Percentiles rank a stretch among this genome's conserved stretches.
Evolutionary conservation across 2,329 filamentous ascomycete genomes (phyloP).

Genomic region (Colletotrichum endophyticum): DNA sequence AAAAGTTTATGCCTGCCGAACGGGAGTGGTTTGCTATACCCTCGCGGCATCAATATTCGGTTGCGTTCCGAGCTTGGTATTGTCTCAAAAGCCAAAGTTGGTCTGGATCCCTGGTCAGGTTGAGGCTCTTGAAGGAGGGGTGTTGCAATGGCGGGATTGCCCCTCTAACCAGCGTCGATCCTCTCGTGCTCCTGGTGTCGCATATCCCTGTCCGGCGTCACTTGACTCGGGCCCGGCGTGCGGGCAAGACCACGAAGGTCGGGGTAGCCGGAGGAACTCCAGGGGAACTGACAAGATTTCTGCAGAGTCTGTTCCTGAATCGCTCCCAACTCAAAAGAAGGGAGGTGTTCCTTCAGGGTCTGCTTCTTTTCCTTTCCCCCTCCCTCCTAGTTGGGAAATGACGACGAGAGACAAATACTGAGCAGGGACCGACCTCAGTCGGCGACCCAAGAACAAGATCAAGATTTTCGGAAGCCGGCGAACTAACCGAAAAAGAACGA

Average conservation of each 20-base stretch:
- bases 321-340: neutral
- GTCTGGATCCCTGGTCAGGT: neutral
- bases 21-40: neutral
- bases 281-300: neutral
- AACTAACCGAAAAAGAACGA: neutral
- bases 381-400: neutral
- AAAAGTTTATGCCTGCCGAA: constrained; percentile 9
- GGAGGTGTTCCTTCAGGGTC: neutral
- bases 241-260: neutral
- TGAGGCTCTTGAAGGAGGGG: neutral
- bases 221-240: neutral
- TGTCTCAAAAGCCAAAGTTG: constrained; percentile 10
- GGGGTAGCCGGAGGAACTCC: neutral
- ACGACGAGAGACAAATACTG: neutral
- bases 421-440: neutral
- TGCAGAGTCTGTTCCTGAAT: neutral
- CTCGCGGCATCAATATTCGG: constrained; percentile 11
- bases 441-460: neutral
- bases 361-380: neutral
- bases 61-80: constrained; percentile 9
- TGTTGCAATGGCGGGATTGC: neutral
- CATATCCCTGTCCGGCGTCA: constrained; percentile 10
- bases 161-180: constrained; percentile 6
- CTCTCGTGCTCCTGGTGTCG: neutral
- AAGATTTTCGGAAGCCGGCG: constrained; percentile 7